Evolutionary conservation across 148 eudicot species (phyloP).

Genomic region (Silene latifolia): DNA sequence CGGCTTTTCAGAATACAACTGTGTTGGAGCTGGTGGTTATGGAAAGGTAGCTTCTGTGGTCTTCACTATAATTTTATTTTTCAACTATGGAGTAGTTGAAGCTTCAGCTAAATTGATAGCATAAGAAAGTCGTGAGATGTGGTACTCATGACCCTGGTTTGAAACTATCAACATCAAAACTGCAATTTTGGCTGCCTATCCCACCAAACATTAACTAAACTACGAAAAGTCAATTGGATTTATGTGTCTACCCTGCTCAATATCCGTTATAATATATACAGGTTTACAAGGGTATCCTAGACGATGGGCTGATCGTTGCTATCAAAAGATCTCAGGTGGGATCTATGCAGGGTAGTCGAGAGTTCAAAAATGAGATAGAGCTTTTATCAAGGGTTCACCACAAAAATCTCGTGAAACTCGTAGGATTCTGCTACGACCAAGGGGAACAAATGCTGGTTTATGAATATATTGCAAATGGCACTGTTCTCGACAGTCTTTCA

Average conservation of each 20-base stretch:
- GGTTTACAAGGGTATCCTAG: constrained; percentile 71
- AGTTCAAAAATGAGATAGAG: constrained; percentile 86
- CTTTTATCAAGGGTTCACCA: constrained; percentile 88
- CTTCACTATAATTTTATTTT: background rate
- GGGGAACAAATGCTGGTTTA: constrained; percentile 78
- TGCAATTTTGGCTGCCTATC: no score
- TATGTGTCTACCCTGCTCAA: background rate
- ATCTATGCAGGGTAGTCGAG: constrained; percentile 67
- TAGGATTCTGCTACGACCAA: constrained; percentile 79
- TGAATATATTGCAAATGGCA: constrained; percentile 72
- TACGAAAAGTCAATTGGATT: no score
- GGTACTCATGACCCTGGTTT: no score
- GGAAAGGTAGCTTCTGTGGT: constrained; percentile 49
- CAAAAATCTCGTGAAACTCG: constrained; percentile 70
- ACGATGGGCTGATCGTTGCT: constrained; percentile 54
- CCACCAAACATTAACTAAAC: no score
- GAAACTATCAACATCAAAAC: no score
- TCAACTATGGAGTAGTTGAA: background rate
- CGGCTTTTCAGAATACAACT: constrained; percentile 51
- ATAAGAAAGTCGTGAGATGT: no score
- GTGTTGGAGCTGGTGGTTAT: constrained; percentile 75
- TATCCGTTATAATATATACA: constrained; percentile 18
- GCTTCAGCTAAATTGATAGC: background rate
- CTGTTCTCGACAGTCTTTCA: constrained; percentile 63
- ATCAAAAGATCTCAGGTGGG: constrained; percentile 72